Evolutionary conservation across 306 rosid species (phyloP).

Genomic region (Quercus berberidifolia): DNA sequence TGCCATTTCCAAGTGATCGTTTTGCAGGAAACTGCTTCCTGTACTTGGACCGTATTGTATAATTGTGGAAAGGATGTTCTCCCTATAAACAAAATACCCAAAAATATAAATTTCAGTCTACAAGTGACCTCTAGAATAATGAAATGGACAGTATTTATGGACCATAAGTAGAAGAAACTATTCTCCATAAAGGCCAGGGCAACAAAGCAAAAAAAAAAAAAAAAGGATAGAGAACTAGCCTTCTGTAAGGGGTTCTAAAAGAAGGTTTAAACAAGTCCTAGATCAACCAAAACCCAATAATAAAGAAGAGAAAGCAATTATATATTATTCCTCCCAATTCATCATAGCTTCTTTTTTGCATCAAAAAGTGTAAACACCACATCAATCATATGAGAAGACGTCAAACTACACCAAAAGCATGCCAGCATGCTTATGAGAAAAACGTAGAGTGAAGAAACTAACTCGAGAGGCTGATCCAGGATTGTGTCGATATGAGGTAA

Average conservation of each 20-base stretch:
- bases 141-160: background rate
- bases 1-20: conserved; percentile 23
- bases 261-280: background rate
- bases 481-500: background rate
- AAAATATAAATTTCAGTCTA: conserved; percentile 3
- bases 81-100: conserved; percentile 50
- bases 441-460: background rate
- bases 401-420: background rate
- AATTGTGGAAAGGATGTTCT: conserved; percentile 87
- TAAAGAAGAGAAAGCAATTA: background rate
- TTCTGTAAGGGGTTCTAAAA: background rate
- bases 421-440: background rate
- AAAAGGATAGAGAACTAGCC: background rate
- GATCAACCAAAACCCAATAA: background rate
- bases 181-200: conserved; percentile 8
- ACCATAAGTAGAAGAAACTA: background rate
- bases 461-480: background rate
- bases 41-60: conserved; percentile 75
- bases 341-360: background rate
- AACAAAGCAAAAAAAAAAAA: background rate
- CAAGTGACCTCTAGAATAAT: conserved; percentile 12
- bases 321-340: background rate
- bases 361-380: background rate
- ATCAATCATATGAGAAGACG: background rate
- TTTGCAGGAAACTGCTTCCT: conserved; percentile 42